A percentile compares a stretch with the other conserved stretches of the same genome.
Evolutionary conservation across 441 rosid genomes (phyloP).

Genomic region (Aleurites moluccanus): DNA sequence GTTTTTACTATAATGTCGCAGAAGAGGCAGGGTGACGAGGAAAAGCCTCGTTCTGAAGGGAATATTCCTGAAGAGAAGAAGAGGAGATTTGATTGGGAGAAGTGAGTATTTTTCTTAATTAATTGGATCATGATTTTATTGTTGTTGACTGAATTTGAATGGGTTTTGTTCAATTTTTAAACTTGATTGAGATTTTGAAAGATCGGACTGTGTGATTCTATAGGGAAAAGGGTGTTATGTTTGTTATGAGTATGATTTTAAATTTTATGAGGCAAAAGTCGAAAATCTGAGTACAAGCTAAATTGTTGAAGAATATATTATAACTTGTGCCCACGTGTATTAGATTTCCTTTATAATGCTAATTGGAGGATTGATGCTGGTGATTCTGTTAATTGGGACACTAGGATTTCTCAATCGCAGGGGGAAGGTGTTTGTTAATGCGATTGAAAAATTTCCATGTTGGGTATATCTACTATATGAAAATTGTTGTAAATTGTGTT

Average conservation of each 20-base stretch:
- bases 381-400: background rate
- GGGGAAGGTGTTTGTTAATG: background rate
- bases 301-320: background rate
- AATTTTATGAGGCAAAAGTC: background rate
- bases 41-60: conserved; percentile 49
- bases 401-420: background rate
- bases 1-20: conserved; percentile 55
- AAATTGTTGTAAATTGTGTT: background rate
- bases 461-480: background rate
- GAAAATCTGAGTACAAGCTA: conserved; percentile 2
- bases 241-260: background rate
- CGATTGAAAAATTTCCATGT: background rate
- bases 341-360: background rate
- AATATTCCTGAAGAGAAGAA: conserved; percentile 61
- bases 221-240: conserved; percentile 3
- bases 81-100: conserved; percentile 50
- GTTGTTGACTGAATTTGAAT: background rate
- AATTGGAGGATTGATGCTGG: background rate
- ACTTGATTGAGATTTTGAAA: conserved; percentile 11
- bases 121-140: background rate
- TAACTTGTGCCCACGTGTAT: background rate
- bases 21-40: conserved; percentile 76
- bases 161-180: background rate
- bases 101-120: conserved; percentile 31
- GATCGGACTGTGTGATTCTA: background rate